Base-by-base conservation (phyloP, 768 basidiomycete genomes). In the Polyporus arcularius region DNA sequence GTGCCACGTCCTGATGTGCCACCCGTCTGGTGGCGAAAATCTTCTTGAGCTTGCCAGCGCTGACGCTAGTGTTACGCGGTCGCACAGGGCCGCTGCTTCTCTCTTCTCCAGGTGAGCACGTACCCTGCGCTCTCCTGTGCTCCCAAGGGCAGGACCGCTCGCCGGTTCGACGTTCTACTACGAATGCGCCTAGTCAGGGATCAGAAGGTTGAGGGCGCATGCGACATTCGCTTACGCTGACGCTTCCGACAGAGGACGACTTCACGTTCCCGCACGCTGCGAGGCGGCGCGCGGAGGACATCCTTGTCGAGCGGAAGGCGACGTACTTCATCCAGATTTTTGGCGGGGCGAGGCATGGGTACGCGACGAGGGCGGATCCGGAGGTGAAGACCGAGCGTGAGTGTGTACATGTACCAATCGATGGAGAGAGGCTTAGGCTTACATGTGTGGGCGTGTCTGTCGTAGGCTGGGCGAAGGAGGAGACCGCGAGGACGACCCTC, bases 311-410 rank as follows among this genome's bases (percentile, higher is more conserved):
- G 57, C 74, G 67, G 18, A 82, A 83, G 55, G 78, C 80, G 0
- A 73, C 73, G 0, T 88, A 86, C 68, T 80, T 83, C 61, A 73
- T 86, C 61, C 85, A 87, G 53, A 65, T 84, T 12, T 87, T 87
- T 68, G 80, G 83, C 6, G 74, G 76, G 0, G 73, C 79, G 8
- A 61, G 61, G 4, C 77, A 79, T 32, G 76, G 78, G 3, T 79
- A 79, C 38, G 75, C 66, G 35, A 51, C 72, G 2, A 70, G 76
- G 32, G 73, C 67, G 1, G 70, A 78, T 61, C 53, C 70, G 65
- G 41, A 57, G n/a, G 12, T 58, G 41, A 45, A 41, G 16, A 43
- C 46, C 15, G 61, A 66, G 40, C 61, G 68, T 68, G 46, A 42
- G 68, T 18, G 5, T n/a, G n/a, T n/a, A n/a, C n/a, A n/a, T n/a